A percentile compares a stretch with the other conserved stretches of the same genome.
phyloP scores from a whole-genome alignment of 306 rosid species.

The Psophocarpus tetragonolobus region DNA sequence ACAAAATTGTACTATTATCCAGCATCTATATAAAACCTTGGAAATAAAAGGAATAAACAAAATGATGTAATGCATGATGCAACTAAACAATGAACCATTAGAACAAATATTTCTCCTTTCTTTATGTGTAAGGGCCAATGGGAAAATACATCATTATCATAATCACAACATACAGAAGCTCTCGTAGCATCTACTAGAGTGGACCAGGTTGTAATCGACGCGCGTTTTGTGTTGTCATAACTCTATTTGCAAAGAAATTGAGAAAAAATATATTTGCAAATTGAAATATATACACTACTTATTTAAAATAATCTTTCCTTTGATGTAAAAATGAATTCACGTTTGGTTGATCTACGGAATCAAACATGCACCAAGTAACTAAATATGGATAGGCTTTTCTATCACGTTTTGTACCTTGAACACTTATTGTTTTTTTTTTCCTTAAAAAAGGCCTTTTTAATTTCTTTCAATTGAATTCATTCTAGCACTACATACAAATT shows the following conservation, averaged over 20 bases:
- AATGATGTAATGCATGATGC: conserved; percentile 54
- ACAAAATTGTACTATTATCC: neutral
- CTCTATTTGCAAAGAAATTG: conserved; percentile 30
- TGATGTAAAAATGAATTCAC: too few species aligned
- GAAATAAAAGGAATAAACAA: conserved; percentile 20
- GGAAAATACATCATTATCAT: conserved; percentile 35
- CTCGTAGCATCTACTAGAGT: conserved; percentile 30
- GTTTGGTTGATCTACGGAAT: too few species aligned
- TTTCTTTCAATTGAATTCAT: too few species aligned
- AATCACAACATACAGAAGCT: conserved; percentile 30
- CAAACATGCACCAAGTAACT: too few species aligned
- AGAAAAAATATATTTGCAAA: too few species aligned
- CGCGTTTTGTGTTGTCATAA: conserved; percentile 35
- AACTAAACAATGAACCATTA: conserved; percentile 24
- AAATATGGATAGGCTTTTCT: neutral
- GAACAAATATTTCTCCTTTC: conserved; percentile 32
- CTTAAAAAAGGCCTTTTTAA: too few species aligned
- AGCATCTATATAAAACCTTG: neutral
- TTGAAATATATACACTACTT: too few species aligned
- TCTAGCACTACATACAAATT: too few species aligned
- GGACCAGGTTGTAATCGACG: conserved; percentile 33
- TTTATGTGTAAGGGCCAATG: conserved; percentile 35
- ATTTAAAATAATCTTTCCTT: too few species aligned
- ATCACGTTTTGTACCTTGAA: too few species aligned
- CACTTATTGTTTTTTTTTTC: too few species aligned